These are phyloP conservation scores for Symbiodinium natans DNA, from an alignment of 73 alveolate genomes.

Conservation along the genomic window DNA sequence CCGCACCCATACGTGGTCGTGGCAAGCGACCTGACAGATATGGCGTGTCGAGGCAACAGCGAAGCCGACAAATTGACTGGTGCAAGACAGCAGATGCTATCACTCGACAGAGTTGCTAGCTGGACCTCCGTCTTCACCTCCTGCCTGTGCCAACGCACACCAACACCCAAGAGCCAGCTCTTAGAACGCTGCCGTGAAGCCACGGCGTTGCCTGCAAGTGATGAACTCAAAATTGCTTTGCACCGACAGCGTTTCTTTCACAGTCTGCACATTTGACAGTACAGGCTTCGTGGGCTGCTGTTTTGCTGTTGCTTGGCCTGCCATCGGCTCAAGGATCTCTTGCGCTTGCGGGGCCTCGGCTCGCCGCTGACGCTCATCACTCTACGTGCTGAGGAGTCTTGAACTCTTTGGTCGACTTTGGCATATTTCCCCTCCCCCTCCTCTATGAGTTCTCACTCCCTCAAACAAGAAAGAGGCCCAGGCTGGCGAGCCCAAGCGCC, in stretches of 20 bases:
- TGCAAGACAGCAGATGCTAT: too few relatives aligned
- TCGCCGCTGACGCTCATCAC: too few relatives aligned
- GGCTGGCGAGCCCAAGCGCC: constrained; percentile 43
- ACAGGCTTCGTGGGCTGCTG: not conserved
- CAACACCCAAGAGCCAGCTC: not conserved
- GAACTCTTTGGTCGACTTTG: too few relatives aligned
- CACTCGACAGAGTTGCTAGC: too few relatives aligned
- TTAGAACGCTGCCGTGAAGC: not conserved
- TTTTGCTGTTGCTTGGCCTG: not conserved
- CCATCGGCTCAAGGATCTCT: not conserved
- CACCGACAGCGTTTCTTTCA: not conserved
- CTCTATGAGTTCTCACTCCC: too few relatives aligned
- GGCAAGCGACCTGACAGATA: not conserved
- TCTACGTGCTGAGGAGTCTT: too few relatives aligned
- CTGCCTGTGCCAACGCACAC: not conserved
- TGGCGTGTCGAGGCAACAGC: too few relatives aligned
- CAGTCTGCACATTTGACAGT: not conserved
- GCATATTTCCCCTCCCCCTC: too few relatives aligned
- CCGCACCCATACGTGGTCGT: not conserved
- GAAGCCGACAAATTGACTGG: too few relatives aligned
- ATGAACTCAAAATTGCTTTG: too few relatives aligned
- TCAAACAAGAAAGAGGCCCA: too few relatives aligned
- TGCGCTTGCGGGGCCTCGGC: not conserved
- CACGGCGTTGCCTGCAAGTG: not conserved
- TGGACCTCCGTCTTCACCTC: not conserved